Conservation (phyloP, 2,329 filamentous ascomycete genomes). For the Diaporthe humulicola region DNA sequence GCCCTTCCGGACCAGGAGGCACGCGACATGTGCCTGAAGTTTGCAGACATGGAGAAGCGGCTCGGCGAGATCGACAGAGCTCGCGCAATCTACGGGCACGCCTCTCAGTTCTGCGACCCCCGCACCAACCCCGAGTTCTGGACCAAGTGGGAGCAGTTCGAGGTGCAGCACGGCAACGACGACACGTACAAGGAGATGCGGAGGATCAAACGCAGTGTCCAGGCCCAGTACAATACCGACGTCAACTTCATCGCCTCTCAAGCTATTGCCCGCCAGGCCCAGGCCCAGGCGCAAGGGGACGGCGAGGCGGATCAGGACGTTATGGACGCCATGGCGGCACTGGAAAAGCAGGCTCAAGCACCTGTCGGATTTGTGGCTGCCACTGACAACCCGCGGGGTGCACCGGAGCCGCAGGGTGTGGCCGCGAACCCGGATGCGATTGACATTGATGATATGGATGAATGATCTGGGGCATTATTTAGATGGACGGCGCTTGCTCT, state of each 20-base stretch:
- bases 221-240: slow-evolving; percentile 98
- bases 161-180: slow-evolving; percentile 98
- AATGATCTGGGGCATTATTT: slow-evolving; percentile 54
- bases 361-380: slow-evolving; percentile 93
- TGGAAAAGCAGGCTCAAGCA: slow-evolving; percentile 90
- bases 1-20: slow-evolving; percentile 94
- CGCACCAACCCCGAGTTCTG: slow-evolving; percentile 91
- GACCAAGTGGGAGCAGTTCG: slow-evolving; percentile 97
- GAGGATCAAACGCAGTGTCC: slow-evolving; percentile 95
- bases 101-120: slow-evolving; percentile 96
- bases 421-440: slow-evolving; percentile 88
- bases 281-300: slow-evolving; percentile 59
- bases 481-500: slow-evolving; percentile 13
- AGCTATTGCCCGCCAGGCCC: slow-evolving; percentile 84
- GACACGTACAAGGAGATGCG: slow-evolving; percentile 99
- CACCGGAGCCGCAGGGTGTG: slow-evolving; percentile 54
- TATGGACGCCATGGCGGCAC: slow-evolving; percentile 87
- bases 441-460: slow-evolving; percentile 80
- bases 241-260: slow-evolving; percentile 99
- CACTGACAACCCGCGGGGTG: slow-evolving; percentile 78
- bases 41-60: slow-evolving; percentile 76
- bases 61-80: slow-evolving; percentile 84
- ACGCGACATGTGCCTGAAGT: slow-evolving; percentile 98
- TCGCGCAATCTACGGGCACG: slow-evolving; percentile 95
- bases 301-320: slow-evolving; percentile 62